phyloP scores from a whole-genome alignment of 495 filamentous ascomycete species.

The Neurospora sp. region DNA sequence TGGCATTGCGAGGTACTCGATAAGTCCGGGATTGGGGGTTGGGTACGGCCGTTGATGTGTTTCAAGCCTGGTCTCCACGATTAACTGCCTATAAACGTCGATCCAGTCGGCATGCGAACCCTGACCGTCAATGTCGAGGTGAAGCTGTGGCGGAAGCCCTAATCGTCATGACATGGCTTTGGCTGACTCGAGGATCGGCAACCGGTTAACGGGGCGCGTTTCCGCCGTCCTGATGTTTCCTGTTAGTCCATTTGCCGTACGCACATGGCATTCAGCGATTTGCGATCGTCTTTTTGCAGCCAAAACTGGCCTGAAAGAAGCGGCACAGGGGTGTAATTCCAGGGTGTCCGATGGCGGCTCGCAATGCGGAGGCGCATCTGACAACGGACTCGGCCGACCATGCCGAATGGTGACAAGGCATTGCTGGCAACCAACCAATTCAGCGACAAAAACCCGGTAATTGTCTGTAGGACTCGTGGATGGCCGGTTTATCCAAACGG shows the following conservation, averaged over 20 bases:
- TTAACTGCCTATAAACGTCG: background rate
- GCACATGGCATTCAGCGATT: background rate
- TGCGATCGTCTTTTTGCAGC: background rate
- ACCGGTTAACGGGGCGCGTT: background rate
- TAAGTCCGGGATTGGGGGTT: background rate
- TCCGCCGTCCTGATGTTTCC: background rate
- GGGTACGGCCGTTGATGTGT: slow-evolving; percentile 6
- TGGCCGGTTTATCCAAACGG: background rate
- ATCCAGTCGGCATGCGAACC: background rate
- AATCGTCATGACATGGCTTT: background rate
- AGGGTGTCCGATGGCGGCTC: background rate
- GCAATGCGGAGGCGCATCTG: background rate
- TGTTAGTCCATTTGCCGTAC: background rate
- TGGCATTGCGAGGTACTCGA: background rate
- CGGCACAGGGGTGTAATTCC: background rate
- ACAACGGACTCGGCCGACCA: background rate
- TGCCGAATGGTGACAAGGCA: background rate
- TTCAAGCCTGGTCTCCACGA: background rate
- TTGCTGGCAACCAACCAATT: background rate
- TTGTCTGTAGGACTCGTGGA: background rate
- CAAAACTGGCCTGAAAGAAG: background rate
- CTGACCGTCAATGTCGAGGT: slow-evolving; percentile 8
- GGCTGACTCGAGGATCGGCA: background rate
- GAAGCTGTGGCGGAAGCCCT: slow-evolving; percentile 9
- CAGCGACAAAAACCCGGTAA: background rate